phyloP scores from a whole-genome alignment of 805 yeast genomes.

The Metschnikowia sp. region DNA sequence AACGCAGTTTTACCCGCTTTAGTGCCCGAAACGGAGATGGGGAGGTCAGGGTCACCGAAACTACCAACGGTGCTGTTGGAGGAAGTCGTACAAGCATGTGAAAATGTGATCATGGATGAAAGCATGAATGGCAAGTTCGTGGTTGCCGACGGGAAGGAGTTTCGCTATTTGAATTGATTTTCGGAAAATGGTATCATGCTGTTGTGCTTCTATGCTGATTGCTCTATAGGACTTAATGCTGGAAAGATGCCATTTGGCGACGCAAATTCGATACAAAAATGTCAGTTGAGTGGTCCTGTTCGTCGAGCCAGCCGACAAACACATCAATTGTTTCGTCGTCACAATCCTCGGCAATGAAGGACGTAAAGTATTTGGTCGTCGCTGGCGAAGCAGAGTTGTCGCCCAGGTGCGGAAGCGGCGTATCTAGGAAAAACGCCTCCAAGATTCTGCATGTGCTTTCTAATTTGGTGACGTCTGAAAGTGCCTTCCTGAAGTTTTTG shows the following conservation, averaged over 20 bases:
- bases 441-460: slow-evolving; percentile 4
- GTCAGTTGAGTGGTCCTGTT: neutral
- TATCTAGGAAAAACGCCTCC: slow-evolving; percentile 15
- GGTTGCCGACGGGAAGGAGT: slow-evolving; percentile 17
- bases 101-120: slow-evolving; percentile 14
- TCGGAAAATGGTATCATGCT: neutral
- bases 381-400: neutral
- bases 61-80: slow-evolving; percentile 23
- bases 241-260: neutral
- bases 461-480: neutral
- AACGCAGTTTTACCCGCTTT: slow-evolving; percentile 71
- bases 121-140: slow-evolving; percentile 33
- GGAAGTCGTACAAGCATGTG: slow-evolving; percentile 24
- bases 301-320: slow-evolving; percentile 13
- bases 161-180: slow-evolving; percentile 1
- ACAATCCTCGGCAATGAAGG: slow-evolving; percentile 2
- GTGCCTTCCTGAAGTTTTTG: neutral
- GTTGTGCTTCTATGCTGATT: too few relatives aligned
- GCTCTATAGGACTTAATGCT: neutral
- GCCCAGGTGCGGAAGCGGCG: neutral
- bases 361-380: slow-evolving; percentile 5
- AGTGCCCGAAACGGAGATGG: slow-evolving; percentile 66
- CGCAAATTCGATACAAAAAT: neutral
- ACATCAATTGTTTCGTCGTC: slow-evolving; percentile 5
- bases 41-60: slow-evolving; percentile 25